Conservation (phyloP, 192 early-diverging fungal genomes). For the Coemansia sp. region DNA sequence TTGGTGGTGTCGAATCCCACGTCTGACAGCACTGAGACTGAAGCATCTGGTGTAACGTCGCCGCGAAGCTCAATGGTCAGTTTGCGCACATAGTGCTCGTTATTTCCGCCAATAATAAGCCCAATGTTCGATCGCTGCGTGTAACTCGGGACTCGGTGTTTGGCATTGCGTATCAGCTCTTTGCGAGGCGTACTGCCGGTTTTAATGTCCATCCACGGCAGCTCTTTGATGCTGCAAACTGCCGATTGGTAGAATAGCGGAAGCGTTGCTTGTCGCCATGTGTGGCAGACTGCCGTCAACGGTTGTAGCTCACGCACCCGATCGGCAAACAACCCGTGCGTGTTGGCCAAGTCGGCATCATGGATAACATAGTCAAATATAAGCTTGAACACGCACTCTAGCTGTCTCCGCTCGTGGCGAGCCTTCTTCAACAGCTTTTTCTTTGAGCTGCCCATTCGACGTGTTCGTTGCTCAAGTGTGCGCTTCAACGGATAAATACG, state of each 20-base stretch:
- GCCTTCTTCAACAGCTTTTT: slow-evolving; percentile 1
- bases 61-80: slow-evolving; percentile 30
- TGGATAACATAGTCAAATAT: slow-evolving; percentile 22
- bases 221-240: slow-evolving; percentile 24
- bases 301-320: slow-evolving; percentile 28
- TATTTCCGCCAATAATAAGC: slow-evolving; percentile 23
- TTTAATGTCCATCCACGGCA: background rate
- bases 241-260: slow-evolving; percentile 39
- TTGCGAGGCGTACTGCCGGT: background rate
- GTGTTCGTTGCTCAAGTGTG: background rate
- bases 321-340: slow-evolving; percentile 12
- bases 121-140: slow-evolving; percentile 16
- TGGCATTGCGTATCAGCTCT: background rate
- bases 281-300: slow-evolving; percentile 30
- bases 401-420: background rate
- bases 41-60: slow-evolving; percentile 25
- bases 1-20: slow-evolving; percentile 16
- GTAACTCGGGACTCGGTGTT: background rate
- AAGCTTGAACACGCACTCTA: slow-evolving; percentile 14
- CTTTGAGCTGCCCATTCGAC: slow-evolving; percentile 12
- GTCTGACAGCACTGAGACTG: slow-evolving; percentile 17
- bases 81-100: slow-evolving; percentile 22
- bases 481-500: background rate
- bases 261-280: slow-evolving; percentile 29
- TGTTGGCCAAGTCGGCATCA: slow-evolving; percentile 1